Base-by-base conservation (phyloP, 139 green algal genomes). In the Microglena sp. region DNA sequence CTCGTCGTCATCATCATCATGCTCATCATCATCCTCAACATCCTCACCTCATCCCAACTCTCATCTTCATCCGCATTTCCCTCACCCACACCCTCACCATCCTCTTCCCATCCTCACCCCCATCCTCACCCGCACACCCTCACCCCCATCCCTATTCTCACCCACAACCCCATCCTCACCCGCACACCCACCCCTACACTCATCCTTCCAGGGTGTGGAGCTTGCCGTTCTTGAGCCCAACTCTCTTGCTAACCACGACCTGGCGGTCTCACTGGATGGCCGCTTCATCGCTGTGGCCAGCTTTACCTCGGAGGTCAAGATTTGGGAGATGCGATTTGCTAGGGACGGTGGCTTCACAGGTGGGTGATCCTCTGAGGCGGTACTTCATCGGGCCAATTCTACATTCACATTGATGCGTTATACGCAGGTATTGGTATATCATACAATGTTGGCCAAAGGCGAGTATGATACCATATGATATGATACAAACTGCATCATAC, bases 291-390 rank as follows among this genome's bases (percentile, higher is more conserved):
- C 75, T 1, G 79, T 80, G 3, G 70, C 75, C 2, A 71, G 55
- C 55, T 86, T 86, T 64, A 80, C 72, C 1, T 45, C 70, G 1
- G 73, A 80, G 33, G 70, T 86, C 29, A 83, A 77, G 75, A 71
- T 83, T 26, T 67, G 79, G 75, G 75, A 82, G 67, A 40, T 82
- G 34, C 77, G 77, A 67, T 70, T 60, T 50, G 50, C 56, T 0
- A 31, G 54, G 3, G 70, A 82, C 33, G 58, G 43, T 6, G 65
- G 71, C 7, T 59, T 31, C 50, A 11, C 50, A 27, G 15, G 50
- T 59, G 50, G 15, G 50, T 59, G 50, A n/a, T n/a, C n/a, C n/a
- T n/a, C n/a, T n/a, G n/a, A n/a, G n/a, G n/a, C n/a, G n/a, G n/a
- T 50, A 50, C 11, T 50, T 18, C 40, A n/a, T 50, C 40, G 18